phyloP scores from a whole-genome alignment of 2,329 filamentous ascomycete genomes.

The Xylariaceae sp. region DNA sequence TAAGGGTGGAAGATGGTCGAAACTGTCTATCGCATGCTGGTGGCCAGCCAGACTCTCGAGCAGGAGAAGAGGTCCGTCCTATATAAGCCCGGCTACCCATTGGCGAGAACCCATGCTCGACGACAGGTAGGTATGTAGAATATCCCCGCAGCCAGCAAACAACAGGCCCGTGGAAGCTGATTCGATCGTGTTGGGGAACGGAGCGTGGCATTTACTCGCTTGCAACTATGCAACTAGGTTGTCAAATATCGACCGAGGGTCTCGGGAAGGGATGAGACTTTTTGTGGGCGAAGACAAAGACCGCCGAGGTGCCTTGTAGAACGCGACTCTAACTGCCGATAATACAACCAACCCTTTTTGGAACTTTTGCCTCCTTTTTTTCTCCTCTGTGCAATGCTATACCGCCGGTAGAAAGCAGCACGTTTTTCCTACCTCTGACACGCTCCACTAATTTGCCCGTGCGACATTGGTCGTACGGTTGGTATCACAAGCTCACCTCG shows the following conservation, averaged over 20 bases:
- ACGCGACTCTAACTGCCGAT: constrained; percentile 30
- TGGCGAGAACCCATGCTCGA: constrained; percentile 7
- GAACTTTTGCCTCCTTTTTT: constrained; percentile 18
- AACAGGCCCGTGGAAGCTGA: neutral
- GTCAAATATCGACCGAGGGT: constrained; percentile 22
- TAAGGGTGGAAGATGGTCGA: neutral
- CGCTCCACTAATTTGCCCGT: constrained; percentile 19
- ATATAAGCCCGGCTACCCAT: constrained; percentile 19
- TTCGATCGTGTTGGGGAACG: constrained; percentile 6
- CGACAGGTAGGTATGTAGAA: constrained; percentile 4
- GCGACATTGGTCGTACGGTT: constrained; percentile 6
- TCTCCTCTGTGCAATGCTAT: constrained; percentile 23
- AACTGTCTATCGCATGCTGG: constrained; percentile 8
- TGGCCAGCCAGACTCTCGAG: constrained; percentile 3
- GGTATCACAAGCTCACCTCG: constrained; percentile 21
- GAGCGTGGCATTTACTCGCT: constrained; percentile 11
- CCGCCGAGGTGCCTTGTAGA: constrained; percentile 23
- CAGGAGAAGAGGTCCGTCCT: constrained; percentile 7
- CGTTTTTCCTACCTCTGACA: constrained; percentile 8
- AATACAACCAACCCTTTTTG: constrained; percentile 23
- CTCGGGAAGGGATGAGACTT: constrained; percentile 27
- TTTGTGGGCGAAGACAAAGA: constrained; percentile 11
- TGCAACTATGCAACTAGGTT: neutral
- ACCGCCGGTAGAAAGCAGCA: constrained; percentile 16
- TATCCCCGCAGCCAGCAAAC: neutral